Conservation (phyloP, 2,329 filamentous ascomycete species). For the Nigrospora osmanthi region DNA sequence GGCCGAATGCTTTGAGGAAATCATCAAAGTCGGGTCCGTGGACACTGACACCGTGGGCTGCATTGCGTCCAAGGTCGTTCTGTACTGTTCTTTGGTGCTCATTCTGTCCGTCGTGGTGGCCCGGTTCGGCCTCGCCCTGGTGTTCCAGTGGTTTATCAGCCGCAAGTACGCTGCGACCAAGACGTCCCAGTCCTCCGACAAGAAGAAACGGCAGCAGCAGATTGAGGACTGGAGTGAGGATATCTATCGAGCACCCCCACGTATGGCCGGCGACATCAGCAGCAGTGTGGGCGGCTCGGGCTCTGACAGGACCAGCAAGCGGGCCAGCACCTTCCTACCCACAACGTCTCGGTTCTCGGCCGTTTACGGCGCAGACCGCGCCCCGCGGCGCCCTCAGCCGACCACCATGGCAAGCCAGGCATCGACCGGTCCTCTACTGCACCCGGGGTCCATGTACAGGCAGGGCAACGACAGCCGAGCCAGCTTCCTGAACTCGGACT, state of each 20-base stretch:
- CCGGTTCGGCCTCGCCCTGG: slow-evolving; percentile 80
- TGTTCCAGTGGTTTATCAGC: slow-evolving; percentile 96
- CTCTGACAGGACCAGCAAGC: slow-evolving; percentile 69
- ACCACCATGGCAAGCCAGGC: slow-evolving; percentile 95
- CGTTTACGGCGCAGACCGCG: slow-evolving; percentile 70
- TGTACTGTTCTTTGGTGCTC: slow-evolving; percentile 87
- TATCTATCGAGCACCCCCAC: slow-evolving; percentile 85
- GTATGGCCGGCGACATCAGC: slow-evolving; percentile 67
- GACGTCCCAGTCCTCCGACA: slow-evolving; percentile 74
- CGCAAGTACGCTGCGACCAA: slow-evolving; percentile 77
- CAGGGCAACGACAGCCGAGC: slow-evolving; percentile 53
- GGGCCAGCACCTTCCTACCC: slow-evolving; percentile 76
- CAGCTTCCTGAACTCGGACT: slow-evolving; percentile 57
- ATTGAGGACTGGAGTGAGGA: slow-evolving; percentile 98
- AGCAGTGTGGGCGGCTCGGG: slow-evolving; percentile 56
- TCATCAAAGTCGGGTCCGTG: slow-evolving; percentile 90
- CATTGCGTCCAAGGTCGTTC: slow-evolving; percentile 93
- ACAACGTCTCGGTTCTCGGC: slow-evolving; percentile 93
- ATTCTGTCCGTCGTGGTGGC: slow-evolving; percentile 82
- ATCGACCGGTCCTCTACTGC: slow-evolving; percentile 64
- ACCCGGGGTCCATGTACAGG: slow-evolving; percentile 65
- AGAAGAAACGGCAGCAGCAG: slow-evolving; percentile 79
- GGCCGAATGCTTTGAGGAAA: slow-evolving; percentile 82
- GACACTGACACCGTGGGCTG: slow-evolving; percentile 96
- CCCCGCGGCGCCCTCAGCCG: slow-evolving; percentile 44